Evolutionary conservation across 345 rosid species (phyloP), one percentile per base, ranked within the genome.

Genomic region (Eucalyptus pauciflora): DNA sequence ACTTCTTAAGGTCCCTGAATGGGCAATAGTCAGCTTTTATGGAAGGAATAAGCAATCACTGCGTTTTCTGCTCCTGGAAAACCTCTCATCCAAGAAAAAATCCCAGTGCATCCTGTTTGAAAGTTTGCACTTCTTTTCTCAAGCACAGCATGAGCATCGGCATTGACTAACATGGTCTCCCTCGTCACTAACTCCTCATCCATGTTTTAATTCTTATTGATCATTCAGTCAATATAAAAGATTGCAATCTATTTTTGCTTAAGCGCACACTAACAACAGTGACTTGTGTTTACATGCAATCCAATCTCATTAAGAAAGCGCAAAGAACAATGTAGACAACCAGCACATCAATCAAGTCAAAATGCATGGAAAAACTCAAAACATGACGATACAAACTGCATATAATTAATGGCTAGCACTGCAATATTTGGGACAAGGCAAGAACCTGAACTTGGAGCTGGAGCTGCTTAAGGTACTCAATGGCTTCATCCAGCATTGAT

Each of bases 401-500:
- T 18, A 18, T 10, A 37, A 71, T 33, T 71, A 41, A 76, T 76
- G 20, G 83, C 83, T 20, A 76, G 50, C 22, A 41, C 69, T 6
- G 48, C 31, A 52, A 86, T 41, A 50, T 64, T 50, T 86, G 64
- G 64, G 56, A 56, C 8, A 69, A 64, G 50, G 79, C 67, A 88
- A 92, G 88, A 54, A 96, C 99, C 98, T 97, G 98, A 33, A 96
- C 98, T 95, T 96, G 99, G 85, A 96, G 98, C 93, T 97, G 99
- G 90, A 97, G 99, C 92, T 96, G 97, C 92, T 97, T 96, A 87
- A 97, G 93, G 91, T 97, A 97, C 89, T 97, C 98, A 17, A 97
- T 97, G 13, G 97, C 99, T 93, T 97, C 98, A 91, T 97, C 99
- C 15, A 97, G 96, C 99, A 96, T 96, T 6, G 99, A 97, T 88